A percentile compares a stretch with the other conserved stretches of the same genome.
Conservation (phyloP, 768 basidiomycete species). For the Lyophyllum decastes region DNA sequence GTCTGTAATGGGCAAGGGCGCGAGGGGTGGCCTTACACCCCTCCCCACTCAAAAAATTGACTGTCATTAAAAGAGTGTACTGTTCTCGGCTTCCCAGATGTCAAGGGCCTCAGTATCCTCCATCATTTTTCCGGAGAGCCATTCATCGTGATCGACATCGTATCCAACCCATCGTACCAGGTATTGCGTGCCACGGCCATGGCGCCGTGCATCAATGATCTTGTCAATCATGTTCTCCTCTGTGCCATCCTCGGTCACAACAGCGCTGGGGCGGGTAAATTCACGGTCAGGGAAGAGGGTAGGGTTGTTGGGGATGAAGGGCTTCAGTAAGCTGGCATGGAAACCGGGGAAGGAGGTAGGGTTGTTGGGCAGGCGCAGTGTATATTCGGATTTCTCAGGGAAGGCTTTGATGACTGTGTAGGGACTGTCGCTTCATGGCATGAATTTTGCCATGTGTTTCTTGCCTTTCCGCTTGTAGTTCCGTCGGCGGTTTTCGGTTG, state of each 20-base stretch:
- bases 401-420: constrained; percentile 17
- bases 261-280: constrained; percentile 14
- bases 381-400: constrained; percentile 3
- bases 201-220: constrained; percentile 23
- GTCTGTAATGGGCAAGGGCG: not conserved
- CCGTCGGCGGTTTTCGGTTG: constrained; percentile 28
- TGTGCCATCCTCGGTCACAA: constrained; percentile 23
- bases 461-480: constrained; percentile 31
- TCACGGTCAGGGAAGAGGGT: constrained; percentile 28
- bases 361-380: constrained; percentile 8
- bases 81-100: constrained; percentile 9
- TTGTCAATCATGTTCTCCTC: constrained; percentile 25
- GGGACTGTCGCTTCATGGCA: constrained; percentile 37
- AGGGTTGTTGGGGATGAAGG: constrained; percentile 6
- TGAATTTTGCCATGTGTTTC: constrained; percentile 39
- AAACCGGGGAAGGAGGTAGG: not conserved
- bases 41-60: constrained; percentile 1
- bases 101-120: constrained; percentile 21
- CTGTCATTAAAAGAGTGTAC: not conserved
- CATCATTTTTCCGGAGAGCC: constrained; percentile 23
- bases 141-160: constrained; percentile 23
- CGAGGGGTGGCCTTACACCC: constrained; percentile 14
- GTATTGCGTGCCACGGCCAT: constrained; percentile 26
- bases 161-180: constrained; percentile 31
- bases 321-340: not conserved